Percentiles rank a stretch among this genome's conserved stretches.
These are phyloP conservation scores for Thymus quinquecostatus DNA, from an alignment of 257 asterid genomes.

Conservation along the genomic window DNA sequence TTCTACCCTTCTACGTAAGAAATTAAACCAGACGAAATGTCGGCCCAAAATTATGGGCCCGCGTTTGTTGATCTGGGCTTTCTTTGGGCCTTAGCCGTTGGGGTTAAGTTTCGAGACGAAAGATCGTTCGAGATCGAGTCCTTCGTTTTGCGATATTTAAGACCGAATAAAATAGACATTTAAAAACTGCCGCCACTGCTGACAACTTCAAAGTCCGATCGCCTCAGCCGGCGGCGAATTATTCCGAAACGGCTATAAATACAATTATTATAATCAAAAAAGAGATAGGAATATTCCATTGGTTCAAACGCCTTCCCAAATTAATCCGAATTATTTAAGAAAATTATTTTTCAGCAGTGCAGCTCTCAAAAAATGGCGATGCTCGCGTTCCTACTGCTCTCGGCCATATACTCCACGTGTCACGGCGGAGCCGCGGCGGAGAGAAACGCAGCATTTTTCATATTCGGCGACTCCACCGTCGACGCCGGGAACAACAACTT, in stretches of 20 bases:
- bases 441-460: constrained; percentile 38
- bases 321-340: constrained; percentile 24
- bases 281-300: neutral
- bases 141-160: no score
- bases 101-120: no score
- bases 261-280: no score
- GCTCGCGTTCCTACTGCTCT: neutral
- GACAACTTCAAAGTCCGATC: constrained; percentile 30
- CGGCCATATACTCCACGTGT: constrained; percentile 3
- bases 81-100: no score
- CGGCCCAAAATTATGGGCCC: neutral
- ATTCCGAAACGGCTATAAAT: neutral
- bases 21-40: neutral
- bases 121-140: no score
- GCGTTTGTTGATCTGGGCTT: no score
- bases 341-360: neutral
- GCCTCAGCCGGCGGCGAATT: neutral
- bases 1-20: neutral
- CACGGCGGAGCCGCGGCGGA: constrained; percentile 12
- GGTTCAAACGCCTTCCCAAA: constrained; percentile 22
- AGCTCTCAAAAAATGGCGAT: constrained; percentile 5
- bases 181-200: constrained; percentile 12
- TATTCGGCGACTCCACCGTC: constrained; percentile 59
- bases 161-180: neutral
- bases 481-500: constrained; percentile 59